phyloP scores from a whole-genome alignment of 805 yeast species.

The Wickerhamomyces tratensis region DNA sequence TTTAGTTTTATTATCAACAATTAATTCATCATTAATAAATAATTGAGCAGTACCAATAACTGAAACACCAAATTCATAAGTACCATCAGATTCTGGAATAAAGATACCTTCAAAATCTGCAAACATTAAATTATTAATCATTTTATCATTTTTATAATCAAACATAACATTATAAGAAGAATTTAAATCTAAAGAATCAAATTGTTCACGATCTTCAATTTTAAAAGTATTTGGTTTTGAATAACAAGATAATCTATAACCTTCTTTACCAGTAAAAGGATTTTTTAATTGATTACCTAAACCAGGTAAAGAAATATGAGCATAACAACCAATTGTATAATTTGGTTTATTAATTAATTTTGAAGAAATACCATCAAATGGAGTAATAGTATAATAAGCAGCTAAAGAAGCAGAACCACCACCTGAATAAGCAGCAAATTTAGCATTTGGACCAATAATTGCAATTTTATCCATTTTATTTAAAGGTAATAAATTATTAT shows the following conservation, averaged over 20 bases:
- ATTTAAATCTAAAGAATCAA: constrained; percentile 19
- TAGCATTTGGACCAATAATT: constrained; percentile 54
- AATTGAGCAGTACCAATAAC: constrained; percentile 47
- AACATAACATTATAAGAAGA: constrained; percentile 15
- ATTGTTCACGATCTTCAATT: constrained; percentile 14
- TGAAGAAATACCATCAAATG: constrained; percentile 34
- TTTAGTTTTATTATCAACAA: constrained; percentile 46
- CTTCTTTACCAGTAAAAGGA: constrained; percentile 15
- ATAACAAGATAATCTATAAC: constrained; percentile 17
- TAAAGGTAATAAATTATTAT: constrained; percentile 36
- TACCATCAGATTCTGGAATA: constrained; percentile 36
- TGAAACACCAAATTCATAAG: constrained; percentile 41
- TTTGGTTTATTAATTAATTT: constrained; percentile 16
- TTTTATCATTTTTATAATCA: constrained; percentile 20
- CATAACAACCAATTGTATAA: constrained; percentile 27
- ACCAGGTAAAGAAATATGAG: constrained; percentile 25
- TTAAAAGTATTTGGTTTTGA: constrained; percentile 11
- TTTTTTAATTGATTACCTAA: constrained; percentile 18
- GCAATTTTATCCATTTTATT: constrained; percentile 32
- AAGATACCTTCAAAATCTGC: constrained; percentile 37
- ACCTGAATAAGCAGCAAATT: constrained; percentile 38
- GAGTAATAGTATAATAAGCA: constrained; percentile 38
- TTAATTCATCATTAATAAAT: constrained; percentile 39
- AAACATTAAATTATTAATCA: constrained; percentile 24
- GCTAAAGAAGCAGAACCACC: constrained; percentile 53